These are phyloP conservation scores for Evansstolkia leycettana DNA, from an alignment of 495 filamentous ascomycete genomes.

Conservation along the genomic window DNA sequence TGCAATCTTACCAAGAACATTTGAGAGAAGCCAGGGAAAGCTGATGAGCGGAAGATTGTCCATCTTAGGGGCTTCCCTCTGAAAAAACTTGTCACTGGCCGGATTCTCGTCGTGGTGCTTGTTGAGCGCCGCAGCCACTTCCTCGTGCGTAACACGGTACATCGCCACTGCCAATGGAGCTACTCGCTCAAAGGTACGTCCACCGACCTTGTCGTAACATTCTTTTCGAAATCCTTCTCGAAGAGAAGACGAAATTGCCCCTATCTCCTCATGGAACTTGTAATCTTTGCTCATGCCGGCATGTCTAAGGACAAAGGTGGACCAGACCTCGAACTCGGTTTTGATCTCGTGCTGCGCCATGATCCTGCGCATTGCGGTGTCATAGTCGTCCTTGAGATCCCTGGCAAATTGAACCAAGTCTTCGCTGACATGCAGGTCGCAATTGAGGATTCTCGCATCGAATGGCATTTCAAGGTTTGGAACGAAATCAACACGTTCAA, in stretches of 20 bases:
- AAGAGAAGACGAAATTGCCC: constrained; percentile 45
- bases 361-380: constrained; percentile 60
- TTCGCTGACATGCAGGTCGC: constrained; percentile 40
- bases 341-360: constrained; percentile 78
- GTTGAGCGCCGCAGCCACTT: constrained; percentile 44
- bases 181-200: constrained; percentile 42
- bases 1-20: constrained; percentile 64
- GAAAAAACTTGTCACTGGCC: constrained; percentile 18
- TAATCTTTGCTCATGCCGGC: constrained; percentile 57
- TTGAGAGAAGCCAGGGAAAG: constrained; percentile 83
- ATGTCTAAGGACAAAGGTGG: constrained; percentile 67
- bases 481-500: constrained; percentile 53
- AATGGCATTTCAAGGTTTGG: constrained; percentile 60
- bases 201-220: constrained; percentile 52
- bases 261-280: constrained; percentile 76
- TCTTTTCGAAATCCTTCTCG: constrained; percentile 52
- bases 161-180: constrained; percentile 71
- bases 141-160: constrained; percentile 69
- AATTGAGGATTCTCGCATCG: constrained; percentile 60
- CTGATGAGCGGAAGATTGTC: constrained; percentile 66
- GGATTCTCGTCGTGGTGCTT: constrained; percentile 12
- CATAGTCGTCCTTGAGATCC: constrained; percentile 65
- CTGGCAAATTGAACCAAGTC: constrained; percentile 42
- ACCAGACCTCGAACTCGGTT: constrained; percentile 88
- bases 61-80: constrained; percentile 16